Base-by-base conservation (phyloP, 129 eudicot genomes). In the Smallanthus sonchifolius region DNA sequence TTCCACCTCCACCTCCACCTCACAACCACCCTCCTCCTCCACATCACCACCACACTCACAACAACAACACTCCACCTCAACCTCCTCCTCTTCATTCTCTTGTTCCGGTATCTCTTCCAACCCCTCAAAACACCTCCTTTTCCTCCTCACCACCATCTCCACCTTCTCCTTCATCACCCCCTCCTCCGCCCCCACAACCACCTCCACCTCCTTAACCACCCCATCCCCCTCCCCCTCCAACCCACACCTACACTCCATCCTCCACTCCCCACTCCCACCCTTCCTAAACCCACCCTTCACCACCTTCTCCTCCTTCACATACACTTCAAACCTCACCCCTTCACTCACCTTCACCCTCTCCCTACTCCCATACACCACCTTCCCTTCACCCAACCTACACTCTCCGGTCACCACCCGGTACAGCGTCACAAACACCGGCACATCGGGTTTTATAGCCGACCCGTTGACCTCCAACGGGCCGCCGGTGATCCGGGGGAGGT, bases 401-500 rank as follows among this genome's bases (percentile, higher is more conserved):
- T 61, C 68, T 5, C 63, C 75, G 6, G 78, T 62, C 4, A 81
- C 66, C 35, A 83, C 83, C 65, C 95, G 82, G 72, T 92, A 86
- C 7, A 92, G 90, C 10, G 92, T 84, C 20, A 92, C 63, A 30
- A 89, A 92, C 40, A 80, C 95, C 14, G 96, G 87, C 0, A 88
- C 70, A 14, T 89, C 88, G 44, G 98, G 84, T 51, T 82, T 82
- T 77, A 87, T 68, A 15, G 3, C 65, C 19, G 89, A 82, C 10
- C 84, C 91, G 76, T 92, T 83, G 5, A 92, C 38, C 85, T 86
- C 90, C 42, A 89, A 66, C 0, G 82, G 84, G 16, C 82, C 67
- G 45, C 86, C 96, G 16, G 80, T 87, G 32, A 92, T 87, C n/a
- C 98, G 87, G 4, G 98, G 96, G 30, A 86, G 94, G 11, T 69